Evolutionary conservation across 805 yeast species (phyloP).

Genomic region (Brettanomyces custersianus): DNA sequence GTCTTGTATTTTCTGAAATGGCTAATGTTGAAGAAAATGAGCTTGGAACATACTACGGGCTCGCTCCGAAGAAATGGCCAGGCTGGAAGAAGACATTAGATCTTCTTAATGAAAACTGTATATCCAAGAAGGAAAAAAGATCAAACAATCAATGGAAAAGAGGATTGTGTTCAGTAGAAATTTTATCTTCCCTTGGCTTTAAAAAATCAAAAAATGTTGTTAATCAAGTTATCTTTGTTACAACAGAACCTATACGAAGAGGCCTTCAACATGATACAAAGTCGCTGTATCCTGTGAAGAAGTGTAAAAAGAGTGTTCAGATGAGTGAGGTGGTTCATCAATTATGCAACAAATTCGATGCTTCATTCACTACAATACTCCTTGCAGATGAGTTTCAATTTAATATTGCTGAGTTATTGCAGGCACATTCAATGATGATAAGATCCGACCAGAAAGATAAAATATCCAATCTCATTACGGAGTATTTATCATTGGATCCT

Average conservation of each 20-base stretch:
- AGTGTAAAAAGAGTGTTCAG: background rate
- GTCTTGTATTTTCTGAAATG: conserved; percentile 19
- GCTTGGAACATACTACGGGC: conserved; percentile 25
- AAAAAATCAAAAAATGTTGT: conserved; percentile 3
- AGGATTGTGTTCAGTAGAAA: conserved; percentile 15
- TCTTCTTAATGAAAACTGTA: conserved; percentile 11
- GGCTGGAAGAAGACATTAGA: conserved; percentile 20
- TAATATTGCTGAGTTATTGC: conserved; percentile 12
- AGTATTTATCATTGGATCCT: conserved; percentile 16
- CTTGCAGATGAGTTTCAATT: conserved; percentile 21
- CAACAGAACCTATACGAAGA: conserved; percentile 8
- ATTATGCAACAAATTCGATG: conserved; percentile 1
- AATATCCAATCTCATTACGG: conserved; percentile 8
- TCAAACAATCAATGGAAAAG: conserved; percentile 15
- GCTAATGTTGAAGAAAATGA: background rate
- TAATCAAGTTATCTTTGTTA: conserved; percentile 16
- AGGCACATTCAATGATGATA: conserved; percentile 11
- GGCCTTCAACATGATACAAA: background rate
- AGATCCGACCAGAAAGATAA: background rate
- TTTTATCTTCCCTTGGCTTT: conserved; percentile 15
- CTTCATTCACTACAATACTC: conserved; percentile 16
- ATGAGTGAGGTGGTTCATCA: background rate
- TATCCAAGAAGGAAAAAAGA: conserved; percentile 1
- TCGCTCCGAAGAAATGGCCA: conserved; percentile 19
- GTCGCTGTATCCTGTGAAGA: background rate